Base-by-base conservation (phyloP, 2,329 filamentous ascomycete genomes). In the Orbilia quercus region DNA sequence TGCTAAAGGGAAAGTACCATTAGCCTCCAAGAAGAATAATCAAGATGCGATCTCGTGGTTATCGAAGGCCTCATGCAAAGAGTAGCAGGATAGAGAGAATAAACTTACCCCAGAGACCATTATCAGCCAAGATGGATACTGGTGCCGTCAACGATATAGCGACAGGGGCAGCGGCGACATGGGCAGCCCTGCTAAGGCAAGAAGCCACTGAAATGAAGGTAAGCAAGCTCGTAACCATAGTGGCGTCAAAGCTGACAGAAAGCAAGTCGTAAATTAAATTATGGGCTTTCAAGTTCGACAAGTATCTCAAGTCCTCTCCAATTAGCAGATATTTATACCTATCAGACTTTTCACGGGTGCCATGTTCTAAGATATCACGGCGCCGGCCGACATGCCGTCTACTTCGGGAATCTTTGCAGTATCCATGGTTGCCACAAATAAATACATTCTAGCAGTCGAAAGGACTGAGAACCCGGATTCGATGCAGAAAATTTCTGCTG, bases 191-290 rank as follows among this genome's bases (percentile, higher is more conserved):
- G n/a, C 53, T 42, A 28, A 67, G 53, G 14, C 53, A 59, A 45
- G 25, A 67, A 7, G 50, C 34, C 1, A 44, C 45, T 1, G 36
- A 67, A 18, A 67, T n/a, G 18, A 57, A 7, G 9, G 45, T 42
- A 31, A 59, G 6, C 4, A 34, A 59, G n/a, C 59, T 67, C 3
- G 45, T 23, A 34, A 36, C 45, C 63, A 67, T 67, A 53, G 9
- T 53, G 12, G 18, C 28, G 28, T 53, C 34, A 16, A 16, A n/a
- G 36, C 18, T 34, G 48, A 53, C 9, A 31, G 28, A 9, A 9
- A 31, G 9, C 28, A 31, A 31, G 9, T n/a, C n/a, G n/a, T n/a
- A n/a, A n/a, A n/a, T 34, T 42, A 20, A 16, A 59, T 48, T 20
- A 20, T 28, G 14, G 4, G 38, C 7, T 9, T 42, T 9, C 38